Evolutionary conservation across 345 rosid species (phyloP).

Genomic region (Rhodamnia rubescens): DNA sequence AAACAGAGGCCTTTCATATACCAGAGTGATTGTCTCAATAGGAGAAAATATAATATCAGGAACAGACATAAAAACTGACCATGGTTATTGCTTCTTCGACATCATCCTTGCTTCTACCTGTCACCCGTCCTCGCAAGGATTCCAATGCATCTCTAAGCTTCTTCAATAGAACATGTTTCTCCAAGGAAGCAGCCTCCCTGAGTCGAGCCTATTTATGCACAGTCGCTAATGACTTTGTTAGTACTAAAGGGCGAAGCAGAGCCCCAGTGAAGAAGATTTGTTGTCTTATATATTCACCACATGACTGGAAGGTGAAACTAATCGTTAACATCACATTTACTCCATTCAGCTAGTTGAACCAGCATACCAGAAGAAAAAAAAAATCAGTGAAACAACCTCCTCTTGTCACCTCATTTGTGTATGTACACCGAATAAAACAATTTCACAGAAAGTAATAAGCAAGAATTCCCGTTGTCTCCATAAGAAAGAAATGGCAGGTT

Average conservation of each 20-base stretch:
- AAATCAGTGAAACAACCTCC: neutral
- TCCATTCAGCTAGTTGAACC: neutral
- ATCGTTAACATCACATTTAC: neutral
- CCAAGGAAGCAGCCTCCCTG: constrained; percentile 88
- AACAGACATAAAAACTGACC: constrained; percentile 3
- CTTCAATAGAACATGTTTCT: constrained; percentile 76
- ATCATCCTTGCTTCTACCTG: constrained; percentile 7
- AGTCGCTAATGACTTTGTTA: neutral
- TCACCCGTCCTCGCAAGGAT: constrained; percentile 40
- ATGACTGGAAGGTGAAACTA: neutral
- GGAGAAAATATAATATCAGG: neutral
- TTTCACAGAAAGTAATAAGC: neutral
- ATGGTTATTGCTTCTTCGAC: constrained; percentile 9
- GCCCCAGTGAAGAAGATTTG: neutral
- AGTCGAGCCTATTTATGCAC: constrained; percentile 66
- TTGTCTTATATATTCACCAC: neutral
- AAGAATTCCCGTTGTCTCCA: neutral
- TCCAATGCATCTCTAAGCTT: constrained; percentile 14
- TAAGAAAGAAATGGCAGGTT: neutral
- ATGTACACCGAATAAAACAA: neutral
- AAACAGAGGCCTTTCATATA: neutral
- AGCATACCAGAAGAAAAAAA: neutral
- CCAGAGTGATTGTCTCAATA: neutral
- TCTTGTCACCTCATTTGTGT: neutral
- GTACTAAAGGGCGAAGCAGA: neutral